These are phyloP conservation scores for Byssoonygena ceratinophila DNA, from an alignment of 2,329 filamentous ascomycete genomes.

Conservation along the genomic window DNA sequence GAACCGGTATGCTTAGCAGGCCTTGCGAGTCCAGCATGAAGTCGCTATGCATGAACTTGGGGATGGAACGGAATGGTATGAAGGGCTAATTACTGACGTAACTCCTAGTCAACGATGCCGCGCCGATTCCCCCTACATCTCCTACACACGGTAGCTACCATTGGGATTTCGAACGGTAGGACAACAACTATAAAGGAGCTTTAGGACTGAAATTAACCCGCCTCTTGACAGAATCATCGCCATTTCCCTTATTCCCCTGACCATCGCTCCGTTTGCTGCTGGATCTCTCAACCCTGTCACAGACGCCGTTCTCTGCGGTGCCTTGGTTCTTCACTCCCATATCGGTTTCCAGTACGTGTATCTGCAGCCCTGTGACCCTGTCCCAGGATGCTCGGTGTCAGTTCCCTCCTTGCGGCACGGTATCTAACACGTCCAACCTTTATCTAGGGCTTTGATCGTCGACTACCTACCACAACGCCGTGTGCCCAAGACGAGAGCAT, in stretches of 20 bases:
- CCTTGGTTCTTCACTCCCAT: conserved; percentile 84
- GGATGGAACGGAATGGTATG: not conserved
- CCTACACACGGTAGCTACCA: conserved; percentile 91
- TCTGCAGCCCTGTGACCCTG: not conserved
- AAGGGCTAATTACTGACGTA: conserved; percentile 7
- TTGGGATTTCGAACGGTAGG: conserved; percentile 84
- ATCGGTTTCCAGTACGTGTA: conserved; percentile 71
- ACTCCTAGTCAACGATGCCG: conserved; percentile 69
- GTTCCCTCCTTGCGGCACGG: not conserved
- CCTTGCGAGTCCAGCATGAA: no score
- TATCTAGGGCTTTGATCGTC: conserved; percentile 56
- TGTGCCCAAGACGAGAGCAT: conserved; percentile 55
- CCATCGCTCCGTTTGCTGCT: conserved; percentile 80
- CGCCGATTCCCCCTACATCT: conserved; percentile 57
- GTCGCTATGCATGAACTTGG: no score
- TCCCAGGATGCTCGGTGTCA: not conserved
- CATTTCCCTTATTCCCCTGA: conserved; percentile 71
- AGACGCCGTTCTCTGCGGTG: conserved; percentile 74
- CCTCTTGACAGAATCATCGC: conserved; percentile 53
- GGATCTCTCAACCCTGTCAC: conserved; percentile 80
- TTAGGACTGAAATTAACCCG: not conserved
- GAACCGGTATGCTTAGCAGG: conserved; percentile 52
- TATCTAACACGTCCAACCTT: not conserved
- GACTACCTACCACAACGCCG: conserved; percentile 76
- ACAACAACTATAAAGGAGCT: not conserved